Evolutionary conservation across 352 stramenopile genomes (phyloP), one percentile per base, ranked within the genome.

Genomic region (Phytophthora europaea): DNA sequence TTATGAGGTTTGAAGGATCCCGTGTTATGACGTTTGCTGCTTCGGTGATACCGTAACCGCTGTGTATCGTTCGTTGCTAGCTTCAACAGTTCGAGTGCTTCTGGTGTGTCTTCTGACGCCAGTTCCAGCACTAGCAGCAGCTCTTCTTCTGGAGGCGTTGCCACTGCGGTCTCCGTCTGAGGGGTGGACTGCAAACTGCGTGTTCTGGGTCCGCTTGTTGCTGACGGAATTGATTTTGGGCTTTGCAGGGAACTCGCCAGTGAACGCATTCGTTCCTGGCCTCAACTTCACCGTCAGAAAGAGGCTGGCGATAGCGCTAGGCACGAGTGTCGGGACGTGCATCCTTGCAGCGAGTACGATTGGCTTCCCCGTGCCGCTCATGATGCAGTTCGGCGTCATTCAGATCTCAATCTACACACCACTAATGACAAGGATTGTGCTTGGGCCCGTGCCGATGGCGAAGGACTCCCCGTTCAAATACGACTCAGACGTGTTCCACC

Each of bases 361-460:
- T 10, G 36, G 36, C 7, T 62, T 62, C 45, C 56, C 56, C 10
- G 56, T 62, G 22, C 56, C 56, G 31, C 38, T 62, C 22, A 62
- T 62, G 56, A 51, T 62, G 56, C 34, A 52, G 15, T 48, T 62
- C n/a, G 36, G 56, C 8, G 22, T 20, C 18, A 13, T 62, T 50
- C 36, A 22, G 4, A 50, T 62, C 20, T 33, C 43, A 28, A 50
- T 74, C 20, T 69, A 45, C 28, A 57, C 36, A 2, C 22, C 61
- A 8, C 4, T 58, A 4, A 70, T 74, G n/a, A 54, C 50, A 6
- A 28, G 40, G 15, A 34, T 65, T 6, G 28, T 61, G 9, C 13
- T 75, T 7, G 61, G 61, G 6, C 55, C 28, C 55, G 67, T 26
- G 43, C 47, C 62, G 22, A 45, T 74, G 23, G 31, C 53, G n/a